Conservation (phyloP, 768 basidiomycete species). For the Auriscalpium orientale region DNA sequence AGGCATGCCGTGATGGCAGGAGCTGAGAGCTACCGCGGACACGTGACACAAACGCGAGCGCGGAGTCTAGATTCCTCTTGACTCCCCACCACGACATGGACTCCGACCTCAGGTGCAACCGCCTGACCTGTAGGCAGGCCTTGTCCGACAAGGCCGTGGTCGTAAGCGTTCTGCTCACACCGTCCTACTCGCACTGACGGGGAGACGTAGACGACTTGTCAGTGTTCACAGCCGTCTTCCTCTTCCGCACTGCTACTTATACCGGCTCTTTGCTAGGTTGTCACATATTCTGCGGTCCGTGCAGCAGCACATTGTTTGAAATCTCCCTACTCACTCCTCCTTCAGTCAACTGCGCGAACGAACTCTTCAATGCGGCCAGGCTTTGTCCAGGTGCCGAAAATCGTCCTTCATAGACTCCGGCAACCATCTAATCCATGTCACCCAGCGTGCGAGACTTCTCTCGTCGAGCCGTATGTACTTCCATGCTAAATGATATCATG, state of each 20-base stretch:
- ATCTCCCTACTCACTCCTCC: not conserved
- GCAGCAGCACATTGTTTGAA: not conserved
- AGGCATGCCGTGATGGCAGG: too few species aligned
- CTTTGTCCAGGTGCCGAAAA: constrained; percentile 62
- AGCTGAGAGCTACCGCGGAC: too few species aligned
- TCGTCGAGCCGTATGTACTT: constrained; percentile 64
- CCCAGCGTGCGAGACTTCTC: constrained; percentile 71
- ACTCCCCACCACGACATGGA: constrained; percentile 41
- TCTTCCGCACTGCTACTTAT: not conserved
- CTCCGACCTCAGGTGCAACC: constrained; percentile 69
- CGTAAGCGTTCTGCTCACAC: constrained; percentile 36
- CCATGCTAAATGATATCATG: not conserved
- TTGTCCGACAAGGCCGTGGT: constrained; percentile 79
- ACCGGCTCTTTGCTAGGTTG: constrained; percentile 44
- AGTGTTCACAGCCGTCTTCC: constrained; percentile 12
- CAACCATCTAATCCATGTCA: not conserved
- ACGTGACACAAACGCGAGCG: too few species aligned
- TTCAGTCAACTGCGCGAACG: constrained; percentile 78
- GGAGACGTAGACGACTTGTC: constrained; percentile 45
- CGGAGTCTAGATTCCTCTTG: too few species aligned
- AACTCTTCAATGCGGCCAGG: constrained; percentile 68
- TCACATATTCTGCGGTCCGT: constrained; percentile 75
- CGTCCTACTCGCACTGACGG: constrained; percentile 14
- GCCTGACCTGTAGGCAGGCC: constrained; percentile 62
- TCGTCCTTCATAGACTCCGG: not conserved